Base-by-base conservation (phyloP, 208 protist species). In the Jaenimonas drosophilae region DNA sequence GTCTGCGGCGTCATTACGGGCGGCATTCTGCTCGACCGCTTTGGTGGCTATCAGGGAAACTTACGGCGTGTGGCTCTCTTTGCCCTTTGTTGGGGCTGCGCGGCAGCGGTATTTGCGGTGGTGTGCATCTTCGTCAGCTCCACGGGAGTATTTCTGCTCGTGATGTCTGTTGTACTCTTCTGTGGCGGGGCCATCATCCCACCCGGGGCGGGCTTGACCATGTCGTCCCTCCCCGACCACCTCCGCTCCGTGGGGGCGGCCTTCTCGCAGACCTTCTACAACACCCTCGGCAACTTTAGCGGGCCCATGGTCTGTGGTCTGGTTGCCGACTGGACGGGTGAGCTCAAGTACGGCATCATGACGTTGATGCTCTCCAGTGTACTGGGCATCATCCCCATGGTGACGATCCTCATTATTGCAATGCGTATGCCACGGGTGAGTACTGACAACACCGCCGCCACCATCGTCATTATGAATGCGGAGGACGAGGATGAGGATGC, bases 201-300 rank as follows among this genome's bases (percentile, higher is more conserved):
- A 4, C 63, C 76, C 0, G 73, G 68, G 7, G 77, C 73, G 5
- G 88, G 88, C 1, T 64, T 88, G 11, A 85, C 80, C 31, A 80
- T 95, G 71, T 49, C 76, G 1, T 80, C 74, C 4, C 55, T 93
- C 30, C 68, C 80, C 4, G 51, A 62, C 12, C 46, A 67, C 33
- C 70, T 82, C 17, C 70, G 84, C 17, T 64, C 74, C 37, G 47
- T 60, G 20, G 82, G 75, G 4, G 81, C 76, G 5, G 76, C 81
- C 42, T 76, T 93, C 51, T 70, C 84, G n/a, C 74, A 86, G 42
- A 84, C 77, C 25, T 40, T 89, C n/a, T 93, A 84, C 52, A 93
- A 92, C 51, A 39, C 91, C 0, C 49, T 95, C 14, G 88, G 88
- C 3, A 93, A 91, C 67, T 95, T 93, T 39, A 78, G 71, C 45